Base-by-base conservation (phyloP, 2,329 filamentous ascomycete genomes). In the Xylaria sp. region DNA sequence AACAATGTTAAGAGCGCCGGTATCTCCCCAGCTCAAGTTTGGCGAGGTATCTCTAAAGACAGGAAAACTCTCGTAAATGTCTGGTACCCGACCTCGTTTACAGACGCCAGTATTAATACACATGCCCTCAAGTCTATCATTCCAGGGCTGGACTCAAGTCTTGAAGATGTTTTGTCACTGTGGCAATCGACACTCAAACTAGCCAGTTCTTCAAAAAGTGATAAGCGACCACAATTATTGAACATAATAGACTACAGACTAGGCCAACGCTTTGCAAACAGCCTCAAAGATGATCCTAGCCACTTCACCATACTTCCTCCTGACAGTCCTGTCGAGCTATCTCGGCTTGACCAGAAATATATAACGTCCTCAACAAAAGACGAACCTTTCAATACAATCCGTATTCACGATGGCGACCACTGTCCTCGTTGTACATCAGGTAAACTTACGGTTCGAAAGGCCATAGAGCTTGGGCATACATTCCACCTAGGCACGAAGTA, bases 401-500 rank as follows among this genome's bases (percentile, higher is more conserved):
- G 87, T 66, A 87, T 91, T 21, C 83, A 83, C 57, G 81, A 89
- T 51, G 92, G 92, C 13, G 93, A 97, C 75, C 74, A 80, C 12
- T 99, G 96, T 75, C 89, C 92, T 0, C 84, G 85, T 47, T 99
- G 96, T 78, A 76, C 81, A 0, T 75, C 83, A 0, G 92, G 92
- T 0, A 82, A 79, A 1, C 83, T 98, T 25, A 84, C 84, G 51
- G 84, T 92, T 2, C 86, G 91, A 66, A 90, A 87, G 70, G 93
- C 94, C 8, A 91, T 98, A 59, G 96, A 99, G 81, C 86, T 98
- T 18, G 96, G 93, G 0, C 96, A 99, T 80, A 98, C 96, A 0
- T 99, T 99, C 81, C 91, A 97, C 79, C 89, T 99, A 1, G 94
- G 95, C 12, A 94, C 93, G 1, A 89, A 94, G 35, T 99, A 99